phyloP scores from a whole-genome alignment of 306 rosid species.

The Lotus japonicus region DNA sequence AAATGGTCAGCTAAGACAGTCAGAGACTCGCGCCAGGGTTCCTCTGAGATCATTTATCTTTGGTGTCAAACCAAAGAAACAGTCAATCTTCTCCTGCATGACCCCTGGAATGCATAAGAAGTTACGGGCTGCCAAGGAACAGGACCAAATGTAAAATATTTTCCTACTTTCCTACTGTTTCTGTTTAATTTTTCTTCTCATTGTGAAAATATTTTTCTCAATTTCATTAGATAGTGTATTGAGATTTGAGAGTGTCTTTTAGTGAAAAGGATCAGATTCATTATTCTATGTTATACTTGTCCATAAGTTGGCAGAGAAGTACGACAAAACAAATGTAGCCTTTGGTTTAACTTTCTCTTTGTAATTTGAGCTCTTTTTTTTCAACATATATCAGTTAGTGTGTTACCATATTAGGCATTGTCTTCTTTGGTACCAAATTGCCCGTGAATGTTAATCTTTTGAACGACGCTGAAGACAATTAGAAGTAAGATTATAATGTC shows the following conservation, averaged over 20 bases:
- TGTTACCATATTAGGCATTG: neutral
- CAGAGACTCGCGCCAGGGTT: constrained; percentile 45
- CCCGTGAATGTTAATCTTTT: no score
- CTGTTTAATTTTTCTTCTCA: constrained; percentile 11
- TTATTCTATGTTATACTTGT: constrained; percentile 3
- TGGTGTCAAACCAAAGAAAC: constrained; percentile 65
- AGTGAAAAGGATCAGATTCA: neutral
- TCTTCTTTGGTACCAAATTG: neutral
- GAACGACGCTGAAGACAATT: no score
- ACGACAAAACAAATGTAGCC: constrained; percentile 12
- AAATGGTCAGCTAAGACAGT: constrained; percentile 31
- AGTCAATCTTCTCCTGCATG: constrained; percentile 68
- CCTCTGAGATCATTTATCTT: constrained; percentile 88
- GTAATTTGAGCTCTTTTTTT: no score
- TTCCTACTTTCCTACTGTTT: neutral
- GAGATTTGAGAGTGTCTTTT: neutral
- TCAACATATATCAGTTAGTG: no score
- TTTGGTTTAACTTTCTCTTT: neutral
- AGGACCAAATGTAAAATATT: constrained; percentile 27
- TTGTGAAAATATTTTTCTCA: neutral
- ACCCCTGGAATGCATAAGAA: constrained; percentile 64
- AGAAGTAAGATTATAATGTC: neutral
- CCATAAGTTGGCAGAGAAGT: constrained; percentile 1
- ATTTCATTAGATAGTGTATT: constrained; percentile 26
- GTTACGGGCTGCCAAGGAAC: constrained; percentile 34